Evolutionary conservation across 1,284 basidiomycete genomes (phyloP).

Genomic region (Cerrena zonata): DNA sequence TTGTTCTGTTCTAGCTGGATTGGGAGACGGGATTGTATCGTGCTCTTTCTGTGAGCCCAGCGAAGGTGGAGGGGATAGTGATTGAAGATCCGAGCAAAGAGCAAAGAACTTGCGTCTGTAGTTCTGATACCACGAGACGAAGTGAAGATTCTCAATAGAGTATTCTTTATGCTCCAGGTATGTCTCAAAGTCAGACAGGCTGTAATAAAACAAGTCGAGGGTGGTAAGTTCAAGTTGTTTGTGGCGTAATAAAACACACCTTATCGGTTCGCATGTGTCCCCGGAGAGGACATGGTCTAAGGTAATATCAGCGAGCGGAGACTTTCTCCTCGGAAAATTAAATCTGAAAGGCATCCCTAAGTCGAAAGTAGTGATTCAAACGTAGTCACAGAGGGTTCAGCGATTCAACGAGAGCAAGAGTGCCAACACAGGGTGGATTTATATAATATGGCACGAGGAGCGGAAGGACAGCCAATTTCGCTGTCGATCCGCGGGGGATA

Average conservation of each 20-base stretch:
- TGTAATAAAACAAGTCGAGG: neutral
- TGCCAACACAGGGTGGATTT: too few relatives aligned
- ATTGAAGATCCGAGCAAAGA: slow-evolving; percentile 19
- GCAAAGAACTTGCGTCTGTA: slow-evolving; percentile 33
- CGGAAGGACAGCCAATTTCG: too few relatives aligned
- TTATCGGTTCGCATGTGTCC: slow-evolving; percentile 37
- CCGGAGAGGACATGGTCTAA: slow-evolving; percentile 34
- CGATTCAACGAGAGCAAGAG: too few relatives aligned
- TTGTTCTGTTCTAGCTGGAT: slow-evolving; percentile 18
- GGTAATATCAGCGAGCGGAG: slow-evolving; percentile 14
- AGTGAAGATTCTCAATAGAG: slow-evolving; percentile 38
- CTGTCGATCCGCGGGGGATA: too few relatives aligned
- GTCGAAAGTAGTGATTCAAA: too few relatives aligned
- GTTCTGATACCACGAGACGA: slow-evolving; percentile 40
- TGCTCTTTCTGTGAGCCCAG: slow-evolving; percentile 8
- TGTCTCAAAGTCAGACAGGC: slow-evolving; percentile 33
- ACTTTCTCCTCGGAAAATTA: neutral
- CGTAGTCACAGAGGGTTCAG: too few relatives aligned
- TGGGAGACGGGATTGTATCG: slow-evolving; percentile 19
- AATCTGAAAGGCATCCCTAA: neutral
- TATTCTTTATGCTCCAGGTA: slow-evolving; percentile 33
- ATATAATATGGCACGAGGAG: too few relatives aligned
- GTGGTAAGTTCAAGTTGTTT: neutral
- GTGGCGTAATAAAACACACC: slow-evolving; percentile 18
- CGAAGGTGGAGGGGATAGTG: slow-evolving; percentile 17